Base-by-base conservation (phyloP, 1,139 yeast genomes). In the Candida gigantensis region DNA sequence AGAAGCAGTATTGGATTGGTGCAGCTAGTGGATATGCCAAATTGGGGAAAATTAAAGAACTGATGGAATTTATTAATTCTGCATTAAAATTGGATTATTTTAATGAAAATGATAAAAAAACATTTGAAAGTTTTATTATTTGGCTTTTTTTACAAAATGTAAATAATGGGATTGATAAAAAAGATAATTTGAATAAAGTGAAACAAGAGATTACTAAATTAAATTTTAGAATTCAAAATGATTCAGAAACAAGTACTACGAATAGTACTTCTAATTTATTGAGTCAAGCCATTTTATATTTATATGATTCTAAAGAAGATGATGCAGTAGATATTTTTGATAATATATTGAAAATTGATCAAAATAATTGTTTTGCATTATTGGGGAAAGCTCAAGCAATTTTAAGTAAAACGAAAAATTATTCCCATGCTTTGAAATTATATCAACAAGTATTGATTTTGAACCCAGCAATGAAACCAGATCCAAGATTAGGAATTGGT, bases 401-500 rank as follows among this genome's bases (percentile, higher is more conserved):
- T 24, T 81, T 87, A 54, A 77, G 76, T 47, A 84, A 83, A 58
- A 60, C 68, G 3, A 81, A 79, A 44, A 85, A 86, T 55, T 89
- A 82, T 60, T 59, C 74, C 21, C 79, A 74, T 6, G 92, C 97
- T 12, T 73, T 92, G 49, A 84, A 83, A 55, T 60, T 85, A 30
- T 92, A 85, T 60, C 99, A 92, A 63, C 86, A 83, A 46, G 83
- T 87, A 7, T 69, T 92, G 47, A 74, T 82, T 32, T 70, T 83
- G 35, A 82, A 88, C 45, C 97, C 97, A 2, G 55, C 80, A 26
- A 68, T 84, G 53, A 74, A 75, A 46, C 97, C 97, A 1, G 98
- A 92, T 60, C 95, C 98, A 14, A 74, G 99, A 61, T 75, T 92
- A 41, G 99, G 98, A 16, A 81, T 92, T 46, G 99, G 98, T 28